Evolutionary conservation across 2,329 filamentous ascomycete genomes (phyloP).

Genomic region (Drechslerella stenobrocha): DNA sequence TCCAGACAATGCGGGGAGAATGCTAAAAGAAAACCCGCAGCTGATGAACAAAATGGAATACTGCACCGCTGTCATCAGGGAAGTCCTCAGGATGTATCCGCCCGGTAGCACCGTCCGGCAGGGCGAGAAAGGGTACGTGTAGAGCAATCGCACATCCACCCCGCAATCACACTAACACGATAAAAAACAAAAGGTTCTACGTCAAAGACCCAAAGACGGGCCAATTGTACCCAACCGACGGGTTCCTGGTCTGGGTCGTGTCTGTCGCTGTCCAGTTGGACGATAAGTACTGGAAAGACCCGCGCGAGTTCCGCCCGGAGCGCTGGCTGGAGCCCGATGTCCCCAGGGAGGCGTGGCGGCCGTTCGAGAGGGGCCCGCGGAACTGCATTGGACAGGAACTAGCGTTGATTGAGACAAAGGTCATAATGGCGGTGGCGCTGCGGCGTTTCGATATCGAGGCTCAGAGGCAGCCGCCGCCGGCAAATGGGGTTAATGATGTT

Average conservation of each 20-base stretch:
- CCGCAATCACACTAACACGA: no score
- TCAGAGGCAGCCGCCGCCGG: constrained; percentile 53
- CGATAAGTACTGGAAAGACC: constrained; percentile 57
- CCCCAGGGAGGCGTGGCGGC: constrained; percentile 60
- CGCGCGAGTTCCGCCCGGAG: constrained; percentile 59
- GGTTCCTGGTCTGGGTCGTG: constrained; percentile 57
- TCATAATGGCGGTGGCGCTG: constrained; percentile 60
- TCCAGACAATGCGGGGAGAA: constrained; percentile 54
- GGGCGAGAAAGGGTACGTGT: constrained; percentile 50
- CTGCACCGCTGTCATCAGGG: constrained; percentile 61
- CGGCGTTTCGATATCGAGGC: constrained; percentile 60
- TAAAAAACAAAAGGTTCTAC: no score
- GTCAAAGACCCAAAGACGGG: constrained; percentile 58
- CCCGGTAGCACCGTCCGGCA: constrained; percentile 58
- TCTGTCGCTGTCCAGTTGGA: constrained; percentile 56
- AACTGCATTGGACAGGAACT: constrained; percentile 65
- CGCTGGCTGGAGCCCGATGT: constrained; percentile 56
- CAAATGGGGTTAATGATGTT: constrained; percentile 49
- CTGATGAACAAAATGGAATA: constrained; percentile 61
- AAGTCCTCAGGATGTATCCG: constrained; percentile 61
- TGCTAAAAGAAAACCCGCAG: constrained; percentile 57
- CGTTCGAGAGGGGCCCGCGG: constrained; percentile 62
- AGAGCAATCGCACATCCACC: no score
- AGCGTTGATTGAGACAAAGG: constrained; percentile 60
- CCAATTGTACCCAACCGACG: constrained; percentile 57